Percentiles rank a stretch among this genome's conserved stretches.
Conservation (phyloP, 106 monocot genomes). For the Triglochin maritima region DNA sequence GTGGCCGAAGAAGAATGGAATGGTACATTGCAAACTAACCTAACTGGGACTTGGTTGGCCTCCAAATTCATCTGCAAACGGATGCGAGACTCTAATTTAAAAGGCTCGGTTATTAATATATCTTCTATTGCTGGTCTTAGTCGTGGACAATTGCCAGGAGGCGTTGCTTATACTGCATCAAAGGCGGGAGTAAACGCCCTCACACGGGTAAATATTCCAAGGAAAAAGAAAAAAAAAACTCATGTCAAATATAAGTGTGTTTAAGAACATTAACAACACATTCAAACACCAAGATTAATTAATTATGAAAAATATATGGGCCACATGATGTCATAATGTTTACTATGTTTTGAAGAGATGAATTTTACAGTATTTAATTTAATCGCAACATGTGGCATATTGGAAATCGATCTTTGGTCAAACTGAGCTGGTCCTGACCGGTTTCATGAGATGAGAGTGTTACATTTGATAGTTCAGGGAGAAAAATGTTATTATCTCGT, state of each 20-base stretch:
- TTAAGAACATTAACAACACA: no score
- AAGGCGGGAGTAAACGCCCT: constrained; percentile 16
- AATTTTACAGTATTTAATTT: no score
- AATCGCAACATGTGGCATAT: no score
- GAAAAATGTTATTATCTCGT: no score
- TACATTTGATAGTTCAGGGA: no score
- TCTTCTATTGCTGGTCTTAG: constrained; percentile 14
- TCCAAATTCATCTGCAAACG: constrained; percentile 12
- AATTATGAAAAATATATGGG: no score
- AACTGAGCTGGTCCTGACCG: no score
- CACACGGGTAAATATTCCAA: constrained; percentile 6
- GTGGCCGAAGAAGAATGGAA: constrained; percentile 22
- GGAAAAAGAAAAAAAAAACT: neutral
- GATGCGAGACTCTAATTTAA: constrained; percentile 2
- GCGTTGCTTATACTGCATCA: constrained; percentile 6
- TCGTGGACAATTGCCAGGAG: constrained; percentile 21
- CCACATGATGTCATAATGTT: no score
- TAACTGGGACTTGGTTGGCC: constrained; percentile 20
- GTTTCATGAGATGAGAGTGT: no score
- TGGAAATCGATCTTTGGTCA: no score
- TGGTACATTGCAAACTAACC: constrained; percentile 4
- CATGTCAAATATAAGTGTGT: neutral
- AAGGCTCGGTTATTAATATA: constrained; percentile 16
- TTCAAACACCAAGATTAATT: no score
- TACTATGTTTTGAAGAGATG: no score